Evolutionary conservation across 2,329 filamentous ascomycete species (phyloP).

Genomic region (Cercospora sp.): DNA sequence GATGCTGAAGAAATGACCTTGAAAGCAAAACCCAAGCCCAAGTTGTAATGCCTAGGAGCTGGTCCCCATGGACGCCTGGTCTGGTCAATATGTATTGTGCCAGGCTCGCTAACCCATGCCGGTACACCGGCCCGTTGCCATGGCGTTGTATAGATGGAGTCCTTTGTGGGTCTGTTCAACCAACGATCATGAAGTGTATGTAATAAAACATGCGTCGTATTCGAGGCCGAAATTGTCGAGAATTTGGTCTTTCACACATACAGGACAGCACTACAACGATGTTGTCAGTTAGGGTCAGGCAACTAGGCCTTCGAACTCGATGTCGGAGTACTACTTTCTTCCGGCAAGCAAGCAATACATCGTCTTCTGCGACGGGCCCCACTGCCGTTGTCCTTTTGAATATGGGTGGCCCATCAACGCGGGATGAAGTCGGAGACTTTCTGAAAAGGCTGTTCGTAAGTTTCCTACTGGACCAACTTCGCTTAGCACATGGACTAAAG

Average conservation of each 20-base stretch:
- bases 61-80: neutral
- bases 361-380: neutral
- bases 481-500: neutral
- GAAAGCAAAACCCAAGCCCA: constrained; percentile 3
- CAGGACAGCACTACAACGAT: neutral
- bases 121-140: neutral
- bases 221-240: neutral
- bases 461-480: neutral
- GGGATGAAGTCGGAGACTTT: neutral
- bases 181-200: neutral
- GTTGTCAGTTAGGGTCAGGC: neutral
- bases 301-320: neutral
- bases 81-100: neutral
- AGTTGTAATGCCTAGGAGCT: neutral
- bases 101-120: neutral
- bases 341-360: neutral
- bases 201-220: neutral
- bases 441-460: neutral
- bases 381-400: neutral
- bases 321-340: neutral
- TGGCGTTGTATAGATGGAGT: neutral
- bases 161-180: neutral
- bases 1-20: constrained; percentile 3
- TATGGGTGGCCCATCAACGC: neutral
- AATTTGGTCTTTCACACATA: neutral